Conservation (phyloP, 2,329 filamentous ascomycete species). For the Phialophora chinensis region DNA sequence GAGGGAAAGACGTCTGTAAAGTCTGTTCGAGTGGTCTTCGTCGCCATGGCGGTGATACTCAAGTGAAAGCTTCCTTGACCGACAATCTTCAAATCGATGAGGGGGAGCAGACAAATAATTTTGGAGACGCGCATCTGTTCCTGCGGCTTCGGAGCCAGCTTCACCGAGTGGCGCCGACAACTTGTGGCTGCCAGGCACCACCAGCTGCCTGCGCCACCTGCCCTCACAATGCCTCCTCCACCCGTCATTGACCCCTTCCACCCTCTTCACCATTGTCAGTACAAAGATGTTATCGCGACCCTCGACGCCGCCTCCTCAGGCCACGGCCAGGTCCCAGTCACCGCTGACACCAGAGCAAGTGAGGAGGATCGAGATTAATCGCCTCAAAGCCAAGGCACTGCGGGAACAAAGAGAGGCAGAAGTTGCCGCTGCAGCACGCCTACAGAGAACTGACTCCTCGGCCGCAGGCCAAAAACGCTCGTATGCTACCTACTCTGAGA, state of each 20-base stretch:
- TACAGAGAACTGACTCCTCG: constrained; percentile 54
- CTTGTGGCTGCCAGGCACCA: constrained; percentile 6
- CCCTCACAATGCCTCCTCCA: background rate
- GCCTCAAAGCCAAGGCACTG: constrained; percentile 85
- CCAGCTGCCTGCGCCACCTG: background rate
- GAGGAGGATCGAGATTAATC: constrained; percentile 77
- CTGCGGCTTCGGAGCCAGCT: constrained; percentile 11
- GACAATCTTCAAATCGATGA: constrained; percentile 15
- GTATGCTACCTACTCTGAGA: constrained; percentile 66
- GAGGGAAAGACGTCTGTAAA: constrained; percentile 91
- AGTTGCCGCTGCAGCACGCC: constrained; percentile 42
- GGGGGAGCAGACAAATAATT: constrained; percentile 20
- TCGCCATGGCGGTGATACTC: constrained; percentile 61
- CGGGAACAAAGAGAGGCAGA: constrained; percentile 75
- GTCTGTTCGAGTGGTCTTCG: constrained; percentile 71
- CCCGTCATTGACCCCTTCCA: background rate
- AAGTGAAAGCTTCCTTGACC: constrained; percentile 21
- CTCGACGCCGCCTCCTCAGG: constrained; percentile 53
- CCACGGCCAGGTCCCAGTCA: constrained; percentile 47
- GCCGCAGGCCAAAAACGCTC: constrained; percentile 73
- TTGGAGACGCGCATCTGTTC: constrained; percentile 12
- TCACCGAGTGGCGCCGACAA: constrained; percentile 29
- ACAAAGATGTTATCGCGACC: constrained; percentile 46
- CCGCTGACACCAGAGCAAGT: constrained; percentile 67
- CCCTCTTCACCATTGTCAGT: background rate